Conservation (phyloP, 148 eudicot genomes). For the Rhododendron simsii region DNA sequence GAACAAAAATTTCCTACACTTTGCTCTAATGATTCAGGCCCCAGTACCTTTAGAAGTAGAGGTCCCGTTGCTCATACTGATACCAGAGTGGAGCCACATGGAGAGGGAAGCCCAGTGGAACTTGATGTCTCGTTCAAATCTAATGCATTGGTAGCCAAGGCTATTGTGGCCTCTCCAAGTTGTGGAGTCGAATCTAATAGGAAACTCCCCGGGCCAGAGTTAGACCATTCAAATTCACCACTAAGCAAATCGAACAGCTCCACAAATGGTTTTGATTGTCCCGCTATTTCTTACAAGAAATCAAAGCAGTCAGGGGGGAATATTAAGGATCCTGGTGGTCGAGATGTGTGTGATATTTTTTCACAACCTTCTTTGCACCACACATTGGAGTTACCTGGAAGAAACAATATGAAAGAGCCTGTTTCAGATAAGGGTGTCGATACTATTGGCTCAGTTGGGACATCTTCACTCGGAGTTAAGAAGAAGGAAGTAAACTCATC, state of each 20-base stretch:
- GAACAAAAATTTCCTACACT: constrained; percentile 2
- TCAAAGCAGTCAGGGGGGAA: constrained; percentile 21
- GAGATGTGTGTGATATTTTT: constrained; percentile 16
- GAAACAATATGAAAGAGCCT: constrained; percentile 9
- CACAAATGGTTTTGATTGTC: constrained; percentile 12
- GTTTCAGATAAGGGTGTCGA: constrained; percentile 26
- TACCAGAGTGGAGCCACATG: constrained; percentile 27
- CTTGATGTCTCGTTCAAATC: constrained; percentile 78
- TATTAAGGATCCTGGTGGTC: constrained; percentile 8
- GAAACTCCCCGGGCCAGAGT: constrained; percentile 1
- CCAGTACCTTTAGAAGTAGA: constrained; percentile 36
- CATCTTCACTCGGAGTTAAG: constrained; percentile 22
- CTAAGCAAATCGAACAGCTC: constrained; percentile 9
- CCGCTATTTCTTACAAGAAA: constrained; percentile 16
- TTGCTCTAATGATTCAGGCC: constrained; percentile 17
- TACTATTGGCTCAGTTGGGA: constrained; percentile 16
- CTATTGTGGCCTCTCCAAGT: constrained; percentile 42
- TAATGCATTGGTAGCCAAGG: constrained; percentile 70
- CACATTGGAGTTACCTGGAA: constrained; percentile 19
- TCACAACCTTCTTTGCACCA: constrained; percentile 16
- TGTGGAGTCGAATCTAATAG: constrained; percentile 24
- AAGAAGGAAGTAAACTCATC: constrained; percentile 34
- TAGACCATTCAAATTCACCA: constrained; percentile 21
- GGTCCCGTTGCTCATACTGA: constrained; percentile 18
- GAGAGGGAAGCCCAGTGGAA: constrained; percentile 54